Base-by-base conservation (phyloP, 1,284 basidiomycete species). In the Athelia psychrophila region DNA sequence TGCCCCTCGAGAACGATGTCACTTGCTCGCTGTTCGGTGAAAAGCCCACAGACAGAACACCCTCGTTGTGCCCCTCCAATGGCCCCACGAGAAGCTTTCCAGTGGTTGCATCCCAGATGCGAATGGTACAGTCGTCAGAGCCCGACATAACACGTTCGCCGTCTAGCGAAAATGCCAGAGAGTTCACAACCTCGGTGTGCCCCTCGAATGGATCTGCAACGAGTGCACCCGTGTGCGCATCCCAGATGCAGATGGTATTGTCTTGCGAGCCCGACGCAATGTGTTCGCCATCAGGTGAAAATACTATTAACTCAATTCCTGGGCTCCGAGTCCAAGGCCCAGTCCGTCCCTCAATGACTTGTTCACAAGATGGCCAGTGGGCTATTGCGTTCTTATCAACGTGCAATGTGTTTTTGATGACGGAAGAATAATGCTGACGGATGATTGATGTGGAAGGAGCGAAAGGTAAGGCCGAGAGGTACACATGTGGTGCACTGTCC, bases 151-250 rank as follows among this genome's bases (percentile, higher is more conserved):
- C 40, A 9, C 36, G 38, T 12, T 19, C 51, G n/a, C 50, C 38
- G 38, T 54, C 47, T 42, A 13, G 4, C n/a, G 53, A 54, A 38
- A 48, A 54, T 48, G 53, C 53, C 20, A 50, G 44, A 25, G 52
- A 54, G 8, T 8, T 50, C 25, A 56, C 45, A 20, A 5, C 12
- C 6, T 33, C 3, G 27, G 44, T 33, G 19, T 52, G 54, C 33
- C 33, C 33, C 33, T 35, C 33, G 10, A 35, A n/a, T 35, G 33
- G 33, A 12, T n/a, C n/a, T 35, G 33, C 33, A 35, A 35, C n/a
- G n/a, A n/a, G 12, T 23, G 10, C 23, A 4, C 54, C 54, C n/a
- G 52, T 55, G 9, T 32, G 22, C n/a, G 33, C 33, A 35, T 35
- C 33, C 33, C 33, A 35, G 33, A 35, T n/a, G 12, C n/a, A n/a